phyloP scores from a whole-genome alignment of 1,139 yeast species.

The Yamadazyma aaseri region DNA sequence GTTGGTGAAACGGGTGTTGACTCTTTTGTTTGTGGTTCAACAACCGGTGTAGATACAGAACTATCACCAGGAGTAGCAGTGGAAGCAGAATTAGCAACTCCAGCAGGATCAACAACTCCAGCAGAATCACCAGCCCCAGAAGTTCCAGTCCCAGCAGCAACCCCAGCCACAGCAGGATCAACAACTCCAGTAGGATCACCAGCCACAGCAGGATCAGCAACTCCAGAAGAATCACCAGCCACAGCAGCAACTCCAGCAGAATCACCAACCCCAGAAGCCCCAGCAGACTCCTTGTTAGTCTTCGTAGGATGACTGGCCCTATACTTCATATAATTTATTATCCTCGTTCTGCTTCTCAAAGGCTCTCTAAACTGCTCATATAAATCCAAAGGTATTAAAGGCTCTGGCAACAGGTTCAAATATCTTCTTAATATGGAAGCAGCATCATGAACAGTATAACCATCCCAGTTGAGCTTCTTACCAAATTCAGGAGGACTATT shows the following conservation, averaged over 20 bases:
- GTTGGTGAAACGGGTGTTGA: no score
- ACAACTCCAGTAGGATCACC: not conserved
- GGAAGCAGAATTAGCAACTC: not conserved
- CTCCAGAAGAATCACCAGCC: not conserved
- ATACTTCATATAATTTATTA: conserved; percentile 61
- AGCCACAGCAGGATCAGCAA: not conserved
- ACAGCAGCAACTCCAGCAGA: not conserved
- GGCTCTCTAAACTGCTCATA: conserved; percentile 85
- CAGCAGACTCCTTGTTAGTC: conserved; percentile 13
- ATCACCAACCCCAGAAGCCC: not conserved
- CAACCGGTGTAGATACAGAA: not conserved
- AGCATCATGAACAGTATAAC: conserved; percentile 96
- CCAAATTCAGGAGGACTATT: conserved; percentile 90
- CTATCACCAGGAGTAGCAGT: not conserved
- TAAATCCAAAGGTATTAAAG: conserved; percentile 74
- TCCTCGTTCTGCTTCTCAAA: conserved; percentile 56
- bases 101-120: not conserved
- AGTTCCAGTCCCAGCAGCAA: not conserved
- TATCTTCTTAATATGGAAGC: conserved; percentile 86
- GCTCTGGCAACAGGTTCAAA: conserved; percentile 87
- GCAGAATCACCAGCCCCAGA: not conserved
- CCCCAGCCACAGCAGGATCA: not conserved
- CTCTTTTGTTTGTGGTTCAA: not conserved
- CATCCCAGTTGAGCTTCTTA: conserved; percentile 83
- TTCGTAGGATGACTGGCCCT: conserved; percentile 43